Base-by-base conservation (phyloP, 2,329 filamentous ascomycete genomes). In the Helotiales sp. region DNA sequence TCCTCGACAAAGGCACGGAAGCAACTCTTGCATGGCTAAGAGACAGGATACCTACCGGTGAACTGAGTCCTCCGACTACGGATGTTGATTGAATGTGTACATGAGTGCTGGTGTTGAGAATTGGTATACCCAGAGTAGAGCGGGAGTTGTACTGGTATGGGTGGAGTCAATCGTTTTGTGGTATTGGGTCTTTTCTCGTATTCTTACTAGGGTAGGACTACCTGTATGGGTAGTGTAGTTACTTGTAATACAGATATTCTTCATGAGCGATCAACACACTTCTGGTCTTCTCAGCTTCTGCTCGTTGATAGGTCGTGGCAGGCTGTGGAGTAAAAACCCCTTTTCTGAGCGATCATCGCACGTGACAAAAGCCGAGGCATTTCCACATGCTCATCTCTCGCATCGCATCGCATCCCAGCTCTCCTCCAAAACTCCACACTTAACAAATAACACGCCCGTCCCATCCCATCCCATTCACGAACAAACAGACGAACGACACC, bases 1-100 rank as follows among this genome's bases (percentile, higher is more conserved):
- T 96, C 6, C 76, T 98, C 48, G 89, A 93, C 59, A 89, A 91
- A 61, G 93, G 93, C 0, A 97, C 93, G 0, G 91, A 96, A 66
- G 88, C 90, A 2, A 87, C 91, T 0, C 76, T 97, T 64, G 80
- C 86, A 50, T 96, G 91, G 89, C 73, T 97, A 51, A 82, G 90
- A 59, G 89, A 91, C 27, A 82, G 88, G 55, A 88, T 96, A 33
- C 86, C 90, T 80, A 81, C 78, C 72, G 63, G 60, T 3, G 70
- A 70, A 38, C 31, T 51, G 15, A 64, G 49, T 55, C 47, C 58
- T 34, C 15, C 36, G 17, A 13, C 36, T 44, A 55, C 58, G 17
- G 68, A 69, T 52, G 57, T 65, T 38, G 68, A 70, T 48, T 67
- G 49, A 63, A 27, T 48, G 30, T 47, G 22, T 27, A 27, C 25